These are phyloP conservation scores for Selaginella moellendorffii DNA, from an alignment of 75 land plant genomes.

Conservation along the genomic window DNA sequence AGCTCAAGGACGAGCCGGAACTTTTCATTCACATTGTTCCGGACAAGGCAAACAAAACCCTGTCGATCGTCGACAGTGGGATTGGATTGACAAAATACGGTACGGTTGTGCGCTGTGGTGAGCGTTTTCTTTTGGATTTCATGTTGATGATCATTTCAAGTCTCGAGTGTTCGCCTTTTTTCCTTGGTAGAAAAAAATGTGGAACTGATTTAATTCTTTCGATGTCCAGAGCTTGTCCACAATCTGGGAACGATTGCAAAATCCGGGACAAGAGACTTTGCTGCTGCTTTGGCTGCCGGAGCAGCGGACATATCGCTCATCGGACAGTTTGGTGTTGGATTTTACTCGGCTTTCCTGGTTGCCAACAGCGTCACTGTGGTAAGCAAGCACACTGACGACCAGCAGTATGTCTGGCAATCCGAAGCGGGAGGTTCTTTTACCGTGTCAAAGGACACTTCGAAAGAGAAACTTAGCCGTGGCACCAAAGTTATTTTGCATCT, in stretches of 20 bases:
- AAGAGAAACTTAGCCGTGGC: slow-evolving; percentile 55
- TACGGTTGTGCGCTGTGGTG: not conserved
- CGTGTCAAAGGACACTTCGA: slow-evolving; percentile 40
- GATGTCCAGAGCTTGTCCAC: slow-evolving; percentile 40
- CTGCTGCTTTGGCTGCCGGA: slow-evolving; percentile 61
- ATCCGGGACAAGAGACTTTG: slow-evolving; percentile 59
- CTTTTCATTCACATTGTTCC: slow-evolving; percentile 70
- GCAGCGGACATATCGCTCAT: slow-evolving; percentile 71
- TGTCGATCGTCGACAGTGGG: slow-evolving; percentile 66
- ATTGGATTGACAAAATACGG: slow-evolving; percentile 76
- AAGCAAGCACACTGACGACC: slow-evolving; percentile 55
- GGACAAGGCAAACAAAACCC: slow-evolving; percentile 56
- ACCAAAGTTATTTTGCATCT: slow-evolving; percentile 49
- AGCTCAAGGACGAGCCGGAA: slow-evolving; percentile 51
- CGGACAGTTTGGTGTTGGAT: slow-evolving; percentile 67
- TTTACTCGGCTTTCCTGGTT: slow-evolving; percentile 56
- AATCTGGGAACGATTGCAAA: slow-evolving; percentile 58
- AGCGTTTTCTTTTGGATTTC: too few species aligned
- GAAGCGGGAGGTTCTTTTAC: slow-evolving; percentile 65
- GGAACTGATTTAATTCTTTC: not conserved
- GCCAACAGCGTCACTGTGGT: slow-evolving; percentile 49
- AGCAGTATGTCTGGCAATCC: slow-evolving; percentile 65
- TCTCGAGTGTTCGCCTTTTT: too few species aligned
- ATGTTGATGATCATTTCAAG: too few species aligned
- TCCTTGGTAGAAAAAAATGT: not conserved